Base-by-base conservation (phyloP, 2,329 filamentous ascomycete species). In the Neofusicoccum kwambonambiense region DNA sequence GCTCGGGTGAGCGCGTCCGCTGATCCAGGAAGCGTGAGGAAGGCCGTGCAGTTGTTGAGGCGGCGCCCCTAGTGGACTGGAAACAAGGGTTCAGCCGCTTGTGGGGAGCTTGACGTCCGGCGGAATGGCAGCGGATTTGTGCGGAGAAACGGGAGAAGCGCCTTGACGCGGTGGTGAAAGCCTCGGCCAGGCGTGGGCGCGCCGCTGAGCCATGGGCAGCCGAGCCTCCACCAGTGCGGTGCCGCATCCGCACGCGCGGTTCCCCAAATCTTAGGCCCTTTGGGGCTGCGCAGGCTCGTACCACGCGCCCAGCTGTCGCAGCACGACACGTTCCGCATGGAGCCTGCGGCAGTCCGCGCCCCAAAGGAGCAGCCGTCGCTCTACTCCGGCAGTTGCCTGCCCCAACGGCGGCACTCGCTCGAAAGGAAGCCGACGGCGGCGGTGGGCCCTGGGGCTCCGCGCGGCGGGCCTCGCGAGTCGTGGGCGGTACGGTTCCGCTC, bases 401-500 rank as follows among this genome's bases (percentile, higher is more conserved):
- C 41, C 37, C 64, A 19, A 37, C 35, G 7, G 68, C 62, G 67
- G 64, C 65, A 65, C 68, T 77, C 76, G 75, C 75, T 75, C 72
- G 67, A 77, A 76, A 67, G 74, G 74, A 74, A 73, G 70, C 73
- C 74, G 74, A 76, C 49, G 19, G 42, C 6, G 12, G 35, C 1
- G 41, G 42, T 50, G 51, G 42, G 52, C 52, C 41, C 42, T 41
- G 51, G 52, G 52, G 62, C 41, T 49, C 51, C 44, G 34, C 41
- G 34, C 44, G 17, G 41, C 50, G 51, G 62, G 51, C 62, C 51
- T 37, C 15, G 22, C 56, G 56, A 60, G 56, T 60, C 56, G 42
- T 47, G 56, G 56, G 39, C 42, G 56, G 56, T 37, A 60, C 56
- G 56, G 56, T 60, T 60, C 56, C 56, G 56, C 56, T 60, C 56